A percentile compares a stretch with the other conserved stretches of the same genome.
Conservation (phyloP, 75 land plant genomes). For the Cryptomeria japonica region DNA sequence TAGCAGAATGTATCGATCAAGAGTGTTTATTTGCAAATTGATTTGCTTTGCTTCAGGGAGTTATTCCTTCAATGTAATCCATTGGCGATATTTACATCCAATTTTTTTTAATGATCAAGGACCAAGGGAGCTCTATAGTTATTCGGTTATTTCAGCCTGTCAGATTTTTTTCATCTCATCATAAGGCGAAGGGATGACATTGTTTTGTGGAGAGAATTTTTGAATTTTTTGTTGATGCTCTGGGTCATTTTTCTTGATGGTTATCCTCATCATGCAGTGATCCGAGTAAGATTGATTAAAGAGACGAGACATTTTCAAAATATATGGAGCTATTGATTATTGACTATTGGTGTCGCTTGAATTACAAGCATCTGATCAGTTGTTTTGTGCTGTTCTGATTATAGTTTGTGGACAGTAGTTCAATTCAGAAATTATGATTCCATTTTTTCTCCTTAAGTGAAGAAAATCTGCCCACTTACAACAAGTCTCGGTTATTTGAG, state of each 20-base stretch:
- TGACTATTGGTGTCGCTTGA: background rate
- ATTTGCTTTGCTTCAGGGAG: constrained; percentile 4
- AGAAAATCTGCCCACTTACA: background rate
- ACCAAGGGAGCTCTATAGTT: background rate
- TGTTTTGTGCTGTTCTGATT: background rate
- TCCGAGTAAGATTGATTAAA: background rate
- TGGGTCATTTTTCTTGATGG: background rate
- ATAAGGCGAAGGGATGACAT: background rate
- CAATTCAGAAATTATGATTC: background rate
- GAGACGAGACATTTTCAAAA: background rate
- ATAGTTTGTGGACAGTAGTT: background rate
- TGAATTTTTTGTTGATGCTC: background rate
- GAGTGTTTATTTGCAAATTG: background rate
- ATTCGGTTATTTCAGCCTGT: background rate
- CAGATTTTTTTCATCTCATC: background rate
- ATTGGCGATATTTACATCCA: background rate
- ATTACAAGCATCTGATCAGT: background rate
- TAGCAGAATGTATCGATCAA: background rate
- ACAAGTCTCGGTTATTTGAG: background rate
- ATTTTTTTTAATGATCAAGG: background rate
- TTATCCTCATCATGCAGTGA: background rate
- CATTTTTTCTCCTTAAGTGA: background rate
- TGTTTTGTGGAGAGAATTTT: background rate
- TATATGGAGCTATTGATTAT: background rate
- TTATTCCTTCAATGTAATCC: background rate